Base-by-base conservation (phyloP, 2,329 filamentous ascomycete species). In the Colletotrichum magnum region DNA sequence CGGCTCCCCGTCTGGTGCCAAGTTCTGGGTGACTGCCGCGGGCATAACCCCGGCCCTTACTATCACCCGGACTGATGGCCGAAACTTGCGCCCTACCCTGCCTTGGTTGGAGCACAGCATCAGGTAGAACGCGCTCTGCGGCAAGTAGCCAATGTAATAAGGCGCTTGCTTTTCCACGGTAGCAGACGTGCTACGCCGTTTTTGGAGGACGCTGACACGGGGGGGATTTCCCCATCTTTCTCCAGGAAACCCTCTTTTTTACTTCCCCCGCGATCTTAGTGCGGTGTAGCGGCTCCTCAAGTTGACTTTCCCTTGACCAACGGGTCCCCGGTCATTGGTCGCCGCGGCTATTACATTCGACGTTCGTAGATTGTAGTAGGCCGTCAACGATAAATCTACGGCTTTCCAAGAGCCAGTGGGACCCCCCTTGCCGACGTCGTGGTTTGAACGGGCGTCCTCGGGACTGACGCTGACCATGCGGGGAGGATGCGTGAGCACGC, bases 251-350 rank as follows among this genome's bases (percentile, higher is more conserved):
- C 66, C 64, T 64, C 62, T 68, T 32, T 50, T 9, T 50, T 9
- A 32, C 18, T 28, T 57, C 41, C 65, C 59, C 65, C 65, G 48
- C 65, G 61, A 59, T 65, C 43, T 68, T 68, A 59, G 65, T 36
- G 32, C 48, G 61, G 61, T 50, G 54, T 36, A n/a, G 16, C 18
- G n/a, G 47, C 21, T 24, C 21, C 21, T 24, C 21, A 24, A 24
- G 21, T 24, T 24, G 21, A 15, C 43, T 39, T 45, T 36, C 59
- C 24, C 32, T 64, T 47, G 53, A 53, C 60, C 59, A 68, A 64
- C 47, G 39, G 58, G 28, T 28, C 18, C 32, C 48, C 41, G 47
- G 13, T 24, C 47, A 68, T 65, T 68, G 60, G 65, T 45, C 32
- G 48, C 41, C 13, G 41, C 53, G 52, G 45, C 26, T 64, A 39